A percentile compares a stretch with the other conserved stretches of the same genome.
phyloP scores from a whole-genome alignment of 495 filamentous ascomycete species.

The Pyrenula massariospora region DNA sequence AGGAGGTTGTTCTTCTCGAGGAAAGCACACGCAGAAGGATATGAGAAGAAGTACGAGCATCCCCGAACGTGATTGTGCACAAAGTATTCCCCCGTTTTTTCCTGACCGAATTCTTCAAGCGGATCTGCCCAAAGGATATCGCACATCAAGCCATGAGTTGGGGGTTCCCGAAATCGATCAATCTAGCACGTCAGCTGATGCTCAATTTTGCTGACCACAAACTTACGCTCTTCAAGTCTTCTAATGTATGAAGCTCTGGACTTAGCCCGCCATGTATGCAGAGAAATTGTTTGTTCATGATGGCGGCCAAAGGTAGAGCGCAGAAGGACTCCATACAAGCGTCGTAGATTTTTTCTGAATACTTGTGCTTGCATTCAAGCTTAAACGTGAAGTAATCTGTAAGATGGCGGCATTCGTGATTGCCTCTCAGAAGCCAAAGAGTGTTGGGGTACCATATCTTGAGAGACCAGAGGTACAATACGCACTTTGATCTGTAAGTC shows the following conservation, averaged over 20 bases:
- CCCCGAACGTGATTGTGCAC: conserved; percentile 96
- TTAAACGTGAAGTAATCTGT: conserved; percentile 99
- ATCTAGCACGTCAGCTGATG: conserved; percentile 65
- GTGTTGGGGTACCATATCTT: conserved; percentile 99
- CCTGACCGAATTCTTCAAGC: conserved; percentile 97
- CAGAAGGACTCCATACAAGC: conserved; percentile 98
- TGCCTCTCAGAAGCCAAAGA: conserved; percentile 91
- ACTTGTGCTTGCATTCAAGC: conserved; percentile 98
- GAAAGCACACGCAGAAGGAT: conserved; percentile 95
- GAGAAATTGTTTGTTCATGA: conserved; percentile 99
- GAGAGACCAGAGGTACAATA: conserved; percentile 91
- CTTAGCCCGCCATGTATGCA: conserved; percentile 96
- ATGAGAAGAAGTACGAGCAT: conserved; percentile 99
- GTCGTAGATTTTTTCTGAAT: conserved; percentile 91
- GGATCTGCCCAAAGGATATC: conserved; percentile 98
- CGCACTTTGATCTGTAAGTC: conserved; percentile 44
- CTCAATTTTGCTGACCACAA: too few relatives aligned
- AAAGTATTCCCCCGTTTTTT: conserved; percentile 95
- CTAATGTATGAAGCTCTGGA: conserved; percentile 88
- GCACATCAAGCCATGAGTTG: conserved; percentile 96
- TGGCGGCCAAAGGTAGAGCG: conserved; percentile 79
- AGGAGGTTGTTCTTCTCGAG: conserved; percentile 97
- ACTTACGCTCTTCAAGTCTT: conserved; percentile 78
- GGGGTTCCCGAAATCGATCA: conserved; percentile 93
- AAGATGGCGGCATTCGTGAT: conserved; percentile 96